Conservation (phyloP, 208 protist species). For the Acanthamoeba lenticulata region DNA sequence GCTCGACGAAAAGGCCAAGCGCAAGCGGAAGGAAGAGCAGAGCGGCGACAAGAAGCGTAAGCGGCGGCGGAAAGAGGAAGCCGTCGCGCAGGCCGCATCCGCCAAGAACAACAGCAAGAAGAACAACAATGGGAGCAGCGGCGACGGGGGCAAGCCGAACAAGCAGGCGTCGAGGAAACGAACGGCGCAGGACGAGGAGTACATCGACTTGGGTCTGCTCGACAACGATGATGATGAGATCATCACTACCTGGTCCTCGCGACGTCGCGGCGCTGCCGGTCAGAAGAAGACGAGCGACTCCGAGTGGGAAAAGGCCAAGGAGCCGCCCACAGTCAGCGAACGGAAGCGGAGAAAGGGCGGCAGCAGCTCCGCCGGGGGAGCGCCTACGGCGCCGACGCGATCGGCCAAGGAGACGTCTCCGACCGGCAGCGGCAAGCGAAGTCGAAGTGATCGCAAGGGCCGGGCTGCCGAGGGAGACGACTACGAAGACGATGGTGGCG, state of each 20-base stretch:
- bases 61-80: neutral
- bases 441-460: neutral
- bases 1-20: neutral
- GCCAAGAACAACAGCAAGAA: neutral
- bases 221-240: constrained; percentile 35
- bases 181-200: neutral
- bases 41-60: constrained; percentile 10
- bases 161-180: neutral
- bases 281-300: constrained; percentile 55
- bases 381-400: neutral
- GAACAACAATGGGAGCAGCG: neutral
- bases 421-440: constrained; percentile 36
- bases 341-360: neutral
- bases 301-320: constrained; percentile 40
- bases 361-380: neutral
- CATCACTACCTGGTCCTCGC: constrained; percentile 18
- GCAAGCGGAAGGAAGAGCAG: constrained; percentile 48
- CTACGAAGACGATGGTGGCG: neutral
- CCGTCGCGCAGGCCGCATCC: neutral
- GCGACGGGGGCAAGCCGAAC: neutral
- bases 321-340: neutral
- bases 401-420: neutral
- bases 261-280: neutral
- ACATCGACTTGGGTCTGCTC: neutral
- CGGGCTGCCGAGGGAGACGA: neutral